Conservation (phyloP, 2,329 filamentous ascomycete species). For the Emericellopsis cladophorae region DNA sequence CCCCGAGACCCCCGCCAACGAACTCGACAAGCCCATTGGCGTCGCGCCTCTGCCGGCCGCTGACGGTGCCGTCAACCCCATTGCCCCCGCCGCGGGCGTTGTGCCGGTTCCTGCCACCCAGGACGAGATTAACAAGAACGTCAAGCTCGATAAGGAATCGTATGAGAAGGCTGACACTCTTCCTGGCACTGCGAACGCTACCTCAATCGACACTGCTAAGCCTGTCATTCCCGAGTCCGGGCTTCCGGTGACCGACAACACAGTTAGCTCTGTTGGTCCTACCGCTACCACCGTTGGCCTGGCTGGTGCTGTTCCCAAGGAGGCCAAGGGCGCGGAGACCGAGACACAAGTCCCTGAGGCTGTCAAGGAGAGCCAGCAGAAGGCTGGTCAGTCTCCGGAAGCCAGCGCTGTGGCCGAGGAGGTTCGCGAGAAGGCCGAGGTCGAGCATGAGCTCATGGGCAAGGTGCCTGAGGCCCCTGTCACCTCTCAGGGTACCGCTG, state of each 20-base stretch:
- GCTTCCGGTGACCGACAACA: slow-evolving; percentile 48
- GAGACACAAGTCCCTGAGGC: slow-evolving; percentile 31
- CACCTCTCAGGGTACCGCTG: slow-evolving; percentile 43
- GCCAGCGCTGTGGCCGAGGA: slow-evolving; percentile 53
- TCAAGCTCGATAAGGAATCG: slow-evolving; percentile 70
- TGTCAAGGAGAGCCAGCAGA: slow-evolving; percentile 60
- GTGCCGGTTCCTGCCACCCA: slow-evolving; percentile 58
- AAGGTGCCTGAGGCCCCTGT: slow-evolving; percentile 50
- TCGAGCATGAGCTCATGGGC: slow-evolving; percentile 58
- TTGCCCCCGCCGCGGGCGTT: slow-evolving; percentile 68
- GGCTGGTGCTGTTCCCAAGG: slow-evolving; percentile 55
- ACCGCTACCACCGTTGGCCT: slow-evolving; percentile 55
- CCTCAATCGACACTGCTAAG: neutral
- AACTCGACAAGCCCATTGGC: slow-evolving; percentile 39
- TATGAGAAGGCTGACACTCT: slow-evolving; percentile 71
- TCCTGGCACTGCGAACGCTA: slow-evolving; percentile 32
- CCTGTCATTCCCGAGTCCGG: slow-evolving; percentile 67
- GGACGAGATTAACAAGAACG: slow-evolving; percentile 57
- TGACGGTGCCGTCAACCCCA: slow-evolving; percentile 60
- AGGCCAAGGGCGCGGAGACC: slow-evolving; percentile 41
- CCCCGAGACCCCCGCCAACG: slow-evolving; percentile 53
- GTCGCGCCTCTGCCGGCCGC: slow-evolving; percentile 51
- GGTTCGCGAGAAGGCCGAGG: slow-evolving; percentile 56
- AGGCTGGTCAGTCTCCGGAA: slow-evolving; percentile 52
- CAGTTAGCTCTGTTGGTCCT: slow-evolving; percentile 39